Base-by-base conservation (phyloP, 495 filamentous ascomycete species). In the Platismatia glauca region DNA sequence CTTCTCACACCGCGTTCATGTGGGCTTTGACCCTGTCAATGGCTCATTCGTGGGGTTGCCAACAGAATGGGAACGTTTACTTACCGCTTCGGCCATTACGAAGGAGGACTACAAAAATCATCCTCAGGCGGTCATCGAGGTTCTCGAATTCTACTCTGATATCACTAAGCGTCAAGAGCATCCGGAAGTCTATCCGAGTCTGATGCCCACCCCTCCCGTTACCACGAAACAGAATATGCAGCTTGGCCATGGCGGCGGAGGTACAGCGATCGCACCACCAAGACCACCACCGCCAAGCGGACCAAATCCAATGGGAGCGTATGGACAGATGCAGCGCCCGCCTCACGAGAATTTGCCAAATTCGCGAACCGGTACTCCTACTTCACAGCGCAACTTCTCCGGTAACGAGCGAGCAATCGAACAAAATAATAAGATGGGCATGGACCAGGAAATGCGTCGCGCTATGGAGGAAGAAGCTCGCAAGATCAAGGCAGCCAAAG, bases 81-180 rank as follows among this genome's bases (percentile, higher is more conserved):
- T 98, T 67, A 97, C 90, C 60, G 88, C 90, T 15, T 97, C 94
- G 5, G 94, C 94, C 37, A 95, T 98, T 68, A 96, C 94, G 34
- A 94, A 95, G 74, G 94, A 97, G 68, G 94, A 98, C 73, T 96
- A 96, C 75, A 87, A 93, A 75, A 90, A 92, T 70, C 96, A 97
- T 67, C 94, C 94, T n/a, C 89, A 97, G 74, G 95, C 93, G 27
- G 94, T 98, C 24, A 91, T 97, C 59, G 94, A 98, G 72, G 95
- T 96, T 39, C 79, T 98, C 35, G 89, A 96, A 71, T 98, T 98
- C 75, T 98, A 97, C 79, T 91, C 92, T 0, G 93, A 97, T 73
- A 89, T 95, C 71, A 89, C 89, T 58, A 92, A 92, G 79, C 83
- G 90, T 43, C 84, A 87, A 61, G 86, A 95, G 65, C 85, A 97